phyloP scores from a whole-genome alignment of 2,329 filamentous ascomycete genomes.

The Fusarium dlaminii region DNA sequence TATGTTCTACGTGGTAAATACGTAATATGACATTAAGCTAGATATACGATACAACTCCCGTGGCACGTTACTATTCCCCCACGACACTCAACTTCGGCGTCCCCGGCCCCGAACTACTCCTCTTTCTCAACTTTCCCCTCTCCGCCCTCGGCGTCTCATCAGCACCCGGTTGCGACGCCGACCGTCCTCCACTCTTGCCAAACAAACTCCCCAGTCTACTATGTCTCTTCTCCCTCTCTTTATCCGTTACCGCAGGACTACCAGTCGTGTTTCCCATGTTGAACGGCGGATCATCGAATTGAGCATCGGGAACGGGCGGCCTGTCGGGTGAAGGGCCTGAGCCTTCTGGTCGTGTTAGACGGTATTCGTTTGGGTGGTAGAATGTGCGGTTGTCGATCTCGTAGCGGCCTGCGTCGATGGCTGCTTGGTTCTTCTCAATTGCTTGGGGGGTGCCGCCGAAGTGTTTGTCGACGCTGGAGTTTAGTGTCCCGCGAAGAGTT shows the following conservation, averaged over 20 bases:
- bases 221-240: conserved; percentile 10
- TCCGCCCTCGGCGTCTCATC: conserved; percentile 12
- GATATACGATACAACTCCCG: neutral
- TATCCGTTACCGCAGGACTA: conserved; percentile 5
- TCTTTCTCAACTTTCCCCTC: conserved; percentile 34
- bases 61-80: conserved; percentile 15
- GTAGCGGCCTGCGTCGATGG: conserved; percentile 38
- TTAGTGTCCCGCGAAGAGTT: conserved; percentile 40
- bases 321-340: neutral
- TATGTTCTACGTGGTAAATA: neutral
- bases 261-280: conserved; percentile 5
- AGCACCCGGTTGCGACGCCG: neutral
- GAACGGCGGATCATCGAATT: neutral
- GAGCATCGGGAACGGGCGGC: neutral
- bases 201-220: conserved; percentile 27
- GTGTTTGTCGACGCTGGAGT: conserved; percentile 34
- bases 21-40: neutral
- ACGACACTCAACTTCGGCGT: conserved; percentile 24
- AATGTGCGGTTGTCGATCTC: conserved; percentile 37
- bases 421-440: conserved; percentile 37
- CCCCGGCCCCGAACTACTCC: conserved; percentile 30
- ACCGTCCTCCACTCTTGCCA: conserved; percentile 7
- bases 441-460: conserved; percentile 18
- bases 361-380: conserved; percentile 32
- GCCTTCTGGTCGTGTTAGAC: neutral